Percentiles rank a stretch among this genome's conserved stretches.
Conservation (phyloP, 2,329 filamentous ascomycete genomes). For the Blastomyces percursus region DNA sequence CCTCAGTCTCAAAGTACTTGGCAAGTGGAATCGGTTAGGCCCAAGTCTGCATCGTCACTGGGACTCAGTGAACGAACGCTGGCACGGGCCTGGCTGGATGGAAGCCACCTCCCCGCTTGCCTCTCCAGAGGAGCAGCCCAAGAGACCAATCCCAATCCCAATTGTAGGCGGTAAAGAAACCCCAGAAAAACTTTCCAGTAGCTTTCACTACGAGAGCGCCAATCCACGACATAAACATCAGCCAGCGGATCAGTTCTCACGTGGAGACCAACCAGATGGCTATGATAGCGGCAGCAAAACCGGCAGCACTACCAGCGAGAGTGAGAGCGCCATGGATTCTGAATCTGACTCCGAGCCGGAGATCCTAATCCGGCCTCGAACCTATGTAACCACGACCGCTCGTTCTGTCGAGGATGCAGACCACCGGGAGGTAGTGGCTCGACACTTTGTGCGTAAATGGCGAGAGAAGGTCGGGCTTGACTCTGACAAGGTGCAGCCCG, state of each 20-base stretch:
- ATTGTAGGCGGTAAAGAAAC: neutral
- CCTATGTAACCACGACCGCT: slow-evolving; percentile 30
- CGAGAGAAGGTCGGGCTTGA: slow-evolving; percentile 55
- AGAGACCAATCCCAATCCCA: neutral
- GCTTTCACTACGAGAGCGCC: slow-evolving; percentile 13
- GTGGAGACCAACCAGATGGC: neutral
- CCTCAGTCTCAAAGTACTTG: slow-evolving; percentile 69
- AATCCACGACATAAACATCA: slow-evolving; percentile 10
- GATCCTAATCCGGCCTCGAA: slow-evolving; percentile 27
- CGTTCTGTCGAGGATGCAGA: slow-evolving; percentile 40
- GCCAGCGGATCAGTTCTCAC: neutral
- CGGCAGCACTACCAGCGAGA: slow-evolving; percentile 17
- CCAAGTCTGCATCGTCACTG: slow-evolving; percentile 54
- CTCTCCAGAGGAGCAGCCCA: neutral
- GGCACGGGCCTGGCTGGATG: slow-evolving; percentile 45
- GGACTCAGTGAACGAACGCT: slow-evolving; percentile 50
- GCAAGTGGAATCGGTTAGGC: slow-evolving; percentile 65
- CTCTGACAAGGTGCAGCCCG: slow-evolving; percentile 37
- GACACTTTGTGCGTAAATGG: slow-evolving; percentile 63
- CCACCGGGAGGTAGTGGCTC: slow-evolving; percentile 52
- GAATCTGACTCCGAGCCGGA: slow-evolving; percentile 34
- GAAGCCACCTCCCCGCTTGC: slow-evolving; percentile 18
- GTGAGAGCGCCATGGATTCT: slow-evolving; percentile 26
- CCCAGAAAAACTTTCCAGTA: slow-evolving; percentile 13
- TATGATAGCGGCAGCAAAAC: slow-evolving; percentile 17